A percentile compares a stretch with the other conserved stretches of the same genome.
Evolutionary conservation across 2,329 filamentous ascomycete genomes (phyloP).

Genomic region (Cordyceps fumosorosea): DNA sequence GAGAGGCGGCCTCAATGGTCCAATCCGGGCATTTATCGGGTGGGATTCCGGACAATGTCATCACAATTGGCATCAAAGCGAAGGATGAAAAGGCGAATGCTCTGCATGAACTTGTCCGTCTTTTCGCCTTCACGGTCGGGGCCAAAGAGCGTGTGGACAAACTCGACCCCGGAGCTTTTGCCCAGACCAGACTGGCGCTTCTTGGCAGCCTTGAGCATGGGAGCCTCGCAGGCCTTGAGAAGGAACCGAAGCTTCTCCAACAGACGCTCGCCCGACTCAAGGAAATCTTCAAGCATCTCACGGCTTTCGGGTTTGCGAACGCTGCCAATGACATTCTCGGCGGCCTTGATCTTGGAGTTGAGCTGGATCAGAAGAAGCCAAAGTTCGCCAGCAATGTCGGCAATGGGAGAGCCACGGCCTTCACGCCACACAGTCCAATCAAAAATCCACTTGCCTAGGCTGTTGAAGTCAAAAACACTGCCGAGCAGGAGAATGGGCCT

Average conservation of each 20-base stretch:
- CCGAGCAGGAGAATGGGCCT: constrained; percentile 90
- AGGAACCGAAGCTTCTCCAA: constrained; percentile 79
- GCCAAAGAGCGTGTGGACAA: constrained; percentile 93
- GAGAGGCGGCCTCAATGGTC: neutral
- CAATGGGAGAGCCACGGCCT: constrained; percentile 72
- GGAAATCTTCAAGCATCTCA: constrained; percentile 83
- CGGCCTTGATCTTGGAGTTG: constrained; percentile 86
- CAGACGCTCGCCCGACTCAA: constrained; percentile 79
- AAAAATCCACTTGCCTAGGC: constrained; percentile 97
- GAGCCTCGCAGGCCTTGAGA: constrained; percentile 85
- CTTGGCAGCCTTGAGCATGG: constrained; percentile 89
- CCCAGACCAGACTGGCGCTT: constrained; percentile 64
- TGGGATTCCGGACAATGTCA: constrained; percentile 65
- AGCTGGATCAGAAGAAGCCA: constrained; percentile 94
- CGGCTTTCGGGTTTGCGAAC: constrained; percentile 68
- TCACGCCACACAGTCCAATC: constrained; percentile 97
- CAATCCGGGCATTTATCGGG: constrained; percentile 34
- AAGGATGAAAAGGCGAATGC: constrained; percentile 81
- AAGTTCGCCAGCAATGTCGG: constrained; percentile 87
- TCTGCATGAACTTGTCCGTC: constrained; percentile 90
- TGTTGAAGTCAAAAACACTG: constrained; percentile 96
- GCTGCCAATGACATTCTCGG: constrained; percentile 67
- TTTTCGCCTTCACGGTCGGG: constrained; percentile 81
- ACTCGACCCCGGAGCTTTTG: constrained; percentile 87
- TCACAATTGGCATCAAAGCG: constrained; percentile 96